Evolutionary conservation across 2,329 filamentous ascomycete genomes (phyloP), one percentile per base, ranked within the genome.

Genomic region (Trichoderma koningiopsis): DNA sequence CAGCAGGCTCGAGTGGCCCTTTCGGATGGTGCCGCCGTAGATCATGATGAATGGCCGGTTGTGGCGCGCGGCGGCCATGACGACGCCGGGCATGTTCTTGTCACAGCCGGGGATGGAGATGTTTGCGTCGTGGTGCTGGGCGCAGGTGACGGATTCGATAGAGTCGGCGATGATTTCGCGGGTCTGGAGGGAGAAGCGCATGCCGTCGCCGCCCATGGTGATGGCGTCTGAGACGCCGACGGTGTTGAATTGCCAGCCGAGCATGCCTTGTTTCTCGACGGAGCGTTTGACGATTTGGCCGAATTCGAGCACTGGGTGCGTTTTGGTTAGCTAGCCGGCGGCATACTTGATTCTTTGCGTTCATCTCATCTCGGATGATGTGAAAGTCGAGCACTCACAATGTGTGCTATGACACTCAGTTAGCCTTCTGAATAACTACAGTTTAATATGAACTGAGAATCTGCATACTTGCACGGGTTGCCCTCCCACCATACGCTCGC

Each of bases 401-500:
- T 83, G 81, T 40, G 80, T 83, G 73, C 81, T 83, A 35, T 24
- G 16, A 8, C 47, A 16, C 22, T n/a, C 5, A 3, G 24, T 70
- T 59, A 68, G 64, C 19, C 31, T 43, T 57, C 4, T n/a, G 16
- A 27, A 61, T 19, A n/a, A 24, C 1, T 4, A n/a, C 16, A 2
- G 22, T 11, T 5, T 13, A 10, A 4, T 13, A 13, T 13, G 7
- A 11, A 31, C 16, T 24, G 27, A 2, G 1, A 3, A 2, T 31
- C 22, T n/a, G 0, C 90, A 82, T 81, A 92, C 90, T 97, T 97
- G 88, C 94, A 97, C 47, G 95, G 93, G 78, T 97, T 97, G 33
- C 95, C 95, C 81, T 97, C 94, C 94, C 94, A 98, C 94, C 94
- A 97, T 5, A 97, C 92, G 5, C 92, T 94, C 8, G 94, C 91